These are phyloP conservation scores for Cercophora sp. DNA, from an alignment of 495 filamentous ascomycete species.

Conservation along the genomic window DNA sequence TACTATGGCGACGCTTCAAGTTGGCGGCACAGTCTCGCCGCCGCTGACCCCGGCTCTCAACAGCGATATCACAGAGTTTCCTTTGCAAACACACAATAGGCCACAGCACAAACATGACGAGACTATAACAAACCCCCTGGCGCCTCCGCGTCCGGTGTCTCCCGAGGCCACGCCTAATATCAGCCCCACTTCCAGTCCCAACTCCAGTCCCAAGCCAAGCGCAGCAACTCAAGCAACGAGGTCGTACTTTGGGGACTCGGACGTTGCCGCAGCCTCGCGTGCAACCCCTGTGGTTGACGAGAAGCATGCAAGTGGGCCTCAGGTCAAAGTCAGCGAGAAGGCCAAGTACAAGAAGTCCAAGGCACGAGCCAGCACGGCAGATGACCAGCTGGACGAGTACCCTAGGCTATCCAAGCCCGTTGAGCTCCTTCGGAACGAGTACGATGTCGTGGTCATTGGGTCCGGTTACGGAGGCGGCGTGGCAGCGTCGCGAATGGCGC, in stretches of 20 bases:
- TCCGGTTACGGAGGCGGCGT: slow-evolving; percentile 67
- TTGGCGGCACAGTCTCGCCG: slow-evolving; percentile 15
- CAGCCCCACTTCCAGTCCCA: slow-evolving; percentile 2
- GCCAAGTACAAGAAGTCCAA: not conserved
- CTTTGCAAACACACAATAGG: slow-evolving; percentile 5
- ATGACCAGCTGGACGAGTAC: slow-evolving; percentile 40
- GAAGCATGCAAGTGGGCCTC: not conserved
- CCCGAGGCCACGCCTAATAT: slow-evolving; percentile 7
- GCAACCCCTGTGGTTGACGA: not conserved
- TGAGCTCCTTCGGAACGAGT: slow-evolving; percentile 51
- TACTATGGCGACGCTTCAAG: slow-evolving; percentile 11
- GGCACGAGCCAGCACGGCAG: slow-evolving; percentile 36
- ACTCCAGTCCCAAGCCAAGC: not conserved
- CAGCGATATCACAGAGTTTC: slow-evolving; percentile 1
- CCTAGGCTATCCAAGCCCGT: slow-evolving; percentile 56
- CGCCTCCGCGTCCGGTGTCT: slow-evolving; percentile 8
- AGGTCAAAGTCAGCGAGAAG: not conserved
- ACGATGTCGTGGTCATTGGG: slow-evolving; percentile 64
- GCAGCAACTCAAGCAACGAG: not conserved
- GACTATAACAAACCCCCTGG: not conserved
- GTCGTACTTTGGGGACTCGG: not conserved
- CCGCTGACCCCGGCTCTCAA: slow-evolving; percentile 23
- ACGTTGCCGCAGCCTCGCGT: not conserved
- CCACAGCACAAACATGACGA: not conserved
- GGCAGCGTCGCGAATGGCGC: slow-evolving; percentile 61